These are phyloP conservation scores for Crataegus laevigata DNA, from an alignment of 306 rosid genomes.

Conservation along the genomic window DNA sequence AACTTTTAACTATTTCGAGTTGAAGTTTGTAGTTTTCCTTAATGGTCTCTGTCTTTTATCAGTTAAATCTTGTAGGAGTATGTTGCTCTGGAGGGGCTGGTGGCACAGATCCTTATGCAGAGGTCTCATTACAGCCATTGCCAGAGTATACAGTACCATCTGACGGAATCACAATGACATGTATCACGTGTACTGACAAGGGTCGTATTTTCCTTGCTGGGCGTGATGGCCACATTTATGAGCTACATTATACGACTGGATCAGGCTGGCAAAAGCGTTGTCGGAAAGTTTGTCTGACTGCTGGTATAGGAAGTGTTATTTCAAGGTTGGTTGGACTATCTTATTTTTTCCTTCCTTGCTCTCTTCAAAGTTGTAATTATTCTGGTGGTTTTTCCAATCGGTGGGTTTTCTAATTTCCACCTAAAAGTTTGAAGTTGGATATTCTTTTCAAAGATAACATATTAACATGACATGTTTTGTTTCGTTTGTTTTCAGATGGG, in stretches of 20 bases:
- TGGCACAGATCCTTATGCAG: slow-evolving; percentile 82
- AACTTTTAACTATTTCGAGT: background rate
- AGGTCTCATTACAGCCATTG: slow-evolving; percentile 86
- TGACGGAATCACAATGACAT: slow-evolving; percentile 94
- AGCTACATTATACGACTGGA: slow-evolving; percentile 75
- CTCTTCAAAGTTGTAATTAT: background rate
- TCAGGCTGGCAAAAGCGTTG: slow-evolving; percentile 96
- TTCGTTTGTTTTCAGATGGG: slow-evolving; percentile 72
- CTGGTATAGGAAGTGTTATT: slow-evolving; percentile 88
- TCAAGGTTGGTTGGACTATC: slow-evolving; percentile 56
- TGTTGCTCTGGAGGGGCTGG: slow-evolving; percentile 86
- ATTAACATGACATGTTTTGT: slow-evolving; percentile 8
- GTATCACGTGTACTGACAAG: slow-evolving; percentile 75
- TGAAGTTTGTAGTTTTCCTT: slow-evolving; percentile 19
- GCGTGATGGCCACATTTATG: slow-evolving; percentile 94
- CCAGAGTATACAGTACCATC: slow-evolving; percentile 83
- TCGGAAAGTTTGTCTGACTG: slow-evolving; percentile 79
- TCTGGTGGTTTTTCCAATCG: background rate
- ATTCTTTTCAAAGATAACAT: slow-evolving; percentile 11
- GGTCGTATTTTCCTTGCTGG: slow-evolving; percentile 95
- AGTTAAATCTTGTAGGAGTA: slow-evolving; percentile 87
- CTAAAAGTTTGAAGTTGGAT: background rate
- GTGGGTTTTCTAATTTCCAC: background rate
- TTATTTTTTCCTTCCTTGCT: slow-evolving; percentile 1
- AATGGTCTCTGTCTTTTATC: slow-evolving; percentile 31